Percentiles rank a stretch among this genome's conserved stretches.
phyloP scores from a whole-genome alignment of 148 eudicot species.

The Rhododendron williamsianum region DNA sequence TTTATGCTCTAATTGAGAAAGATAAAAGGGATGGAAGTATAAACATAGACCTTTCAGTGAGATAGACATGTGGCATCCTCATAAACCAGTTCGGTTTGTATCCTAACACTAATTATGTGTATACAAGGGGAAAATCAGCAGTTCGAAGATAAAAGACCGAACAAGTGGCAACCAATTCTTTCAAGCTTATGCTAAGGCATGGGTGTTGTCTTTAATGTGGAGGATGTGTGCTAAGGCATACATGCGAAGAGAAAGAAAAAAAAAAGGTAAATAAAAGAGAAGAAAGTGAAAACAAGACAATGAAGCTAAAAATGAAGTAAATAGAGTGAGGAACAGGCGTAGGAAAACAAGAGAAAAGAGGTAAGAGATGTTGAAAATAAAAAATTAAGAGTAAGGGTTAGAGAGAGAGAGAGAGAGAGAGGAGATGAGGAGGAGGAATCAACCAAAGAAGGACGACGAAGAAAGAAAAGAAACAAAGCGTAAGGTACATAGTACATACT shows the following conservation, averaged over 20 bases:
- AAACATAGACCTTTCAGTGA: not conserved
- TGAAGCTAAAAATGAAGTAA: not conserved
- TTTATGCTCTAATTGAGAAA: not conserved
- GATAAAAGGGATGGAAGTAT: not conserved
- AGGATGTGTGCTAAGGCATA: not conserved
- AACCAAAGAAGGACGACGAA: not conserved
- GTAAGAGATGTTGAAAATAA: not conserved
- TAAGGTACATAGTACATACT: not conserved
- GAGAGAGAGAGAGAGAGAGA: not conserved
- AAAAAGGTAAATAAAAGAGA: not conserved
- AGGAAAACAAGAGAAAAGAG: not conserved
- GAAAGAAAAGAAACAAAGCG: not conserved
- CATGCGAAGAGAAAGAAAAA: not conserved
- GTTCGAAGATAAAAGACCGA: not conserved
- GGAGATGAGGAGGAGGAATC: not conserved
- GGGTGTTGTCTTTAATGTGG: not conserved
- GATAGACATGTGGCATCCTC: not conserved
- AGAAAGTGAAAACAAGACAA: not conserved
- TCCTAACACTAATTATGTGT: not conserved
- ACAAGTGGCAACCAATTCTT: not conserved
- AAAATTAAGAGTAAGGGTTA: not conserved
- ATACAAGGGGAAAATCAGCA: not conserved
- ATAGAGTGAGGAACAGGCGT: not conserved
- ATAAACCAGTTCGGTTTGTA: not conserved
- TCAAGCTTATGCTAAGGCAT: not conserved